phyloP scores from a whole-genome alignment of 768 basidiomycete species.

The Russula olivacea region DNA sequence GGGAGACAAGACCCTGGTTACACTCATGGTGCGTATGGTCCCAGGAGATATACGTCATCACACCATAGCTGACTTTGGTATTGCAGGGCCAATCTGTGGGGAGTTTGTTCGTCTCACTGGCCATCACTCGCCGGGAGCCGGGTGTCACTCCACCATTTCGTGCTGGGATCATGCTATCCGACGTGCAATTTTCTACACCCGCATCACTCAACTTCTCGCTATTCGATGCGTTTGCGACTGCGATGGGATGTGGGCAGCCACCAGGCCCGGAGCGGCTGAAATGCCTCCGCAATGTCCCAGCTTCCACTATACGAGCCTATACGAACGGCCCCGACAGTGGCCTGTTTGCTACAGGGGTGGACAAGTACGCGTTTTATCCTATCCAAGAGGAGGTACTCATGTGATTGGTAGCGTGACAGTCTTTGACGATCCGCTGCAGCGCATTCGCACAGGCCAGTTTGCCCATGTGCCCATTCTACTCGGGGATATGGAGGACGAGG shows the following conservation, averaged over 20 bases:
- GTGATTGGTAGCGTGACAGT: not conserved
- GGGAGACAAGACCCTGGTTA: slow-evolving; percentile 45
- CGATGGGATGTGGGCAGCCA: slow-evolving; percentile 23
- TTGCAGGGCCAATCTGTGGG: slow-evolving; percentile 16
- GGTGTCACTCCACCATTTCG: slow-evolving; percentile 2
- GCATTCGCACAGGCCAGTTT: slow-evolving; percentile 3
- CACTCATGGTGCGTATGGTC: slow-evolving; percentile 28
- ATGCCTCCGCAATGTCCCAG: slow-evolving; percentile 28
- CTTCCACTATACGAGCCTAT: slow-evolving; percentile 23
- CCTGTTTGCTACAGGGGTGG: not conserved
- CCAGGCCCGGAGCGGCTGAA: slow-evolving; percentile 26
- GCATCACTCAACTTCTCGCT: not conserved
- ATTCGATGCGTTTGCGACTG: slow-evolving; percentile 11
- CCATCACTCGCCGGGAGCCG: slow-evolving; percentile 7
- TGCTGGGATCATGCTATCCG: slow-evolving; percentile 15
- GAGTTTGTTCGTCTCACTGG: not conserved
- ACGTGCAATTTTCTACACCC: not conserved
- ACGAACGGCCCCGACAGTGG: slow-evolving; percentile 9
- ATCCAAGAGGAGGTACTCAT: not conserved
- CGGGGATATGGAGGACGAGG: slow-evolving; percentile 14
- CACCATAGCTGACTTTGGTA: not conserved
- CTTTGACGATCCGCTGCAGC: slow-evolving; percentile 14
- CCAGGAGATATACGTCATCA: not conserved
- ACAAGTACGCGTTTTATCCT: slow-evolving; percentile 5
- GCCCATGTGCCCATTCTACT: slow-evolving; percentile 10